phyloP scores from a whole-genome alignment of 176 grass and related monocot genomes.

The Canna indica region DNA sequence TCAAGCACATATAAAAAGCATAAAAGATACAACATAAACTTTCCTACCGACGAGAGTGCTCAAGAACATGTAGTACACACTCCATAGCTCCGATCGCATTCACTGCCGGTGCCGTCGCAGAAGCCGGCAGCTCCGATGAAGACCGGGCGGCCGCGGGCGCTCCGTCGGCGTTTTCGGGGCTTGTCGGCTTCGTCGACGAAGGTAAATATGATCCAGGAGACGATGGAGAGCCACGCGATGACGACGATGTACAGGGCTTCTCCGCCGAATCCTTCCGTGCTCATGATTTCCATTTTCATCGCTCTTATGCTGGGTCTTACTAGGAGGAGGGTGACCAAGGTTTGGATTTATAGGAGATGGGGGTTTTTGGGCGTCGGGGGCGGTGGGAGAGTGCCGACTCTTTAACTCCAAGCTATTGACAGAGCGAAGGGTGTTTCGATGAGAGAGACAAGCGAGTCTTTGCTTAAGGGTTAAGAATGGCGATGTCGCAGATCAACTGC shows the following conservation, averaged over 20 bases:
- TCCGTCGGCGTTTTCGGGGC: slow-evolving; percentile 1
- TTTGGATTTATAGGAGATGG: no score
- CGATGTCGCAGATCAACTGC: no score
- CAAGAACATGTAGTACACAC: slow-evolving; percentile 32
- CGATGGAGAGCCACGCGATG: slow-evolving; percentile 66
- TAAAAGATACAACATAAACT: neutral
- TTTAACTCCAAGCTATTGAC: no score
- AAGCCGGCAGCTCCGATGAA: slow-evolving; percentile 23
- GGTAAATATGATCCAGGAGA: slow-evolving; percentile 81
- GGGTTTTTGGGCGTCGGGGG: no score
- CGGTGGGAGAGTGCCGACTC: no score
- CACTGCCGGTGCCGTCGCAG: slow-evolving; percentile 51
- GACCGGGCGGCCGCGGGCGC: slow-evolving; percentile 1
- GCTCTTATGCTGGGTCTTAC: no score
- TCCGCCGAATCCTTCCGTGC: slow-evolving; percentile 25
- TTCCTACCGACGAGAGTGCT: neutral
- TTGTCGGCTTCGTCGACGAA: slow-evolving; percentile 26
- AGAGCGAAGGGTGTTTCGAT: no score
- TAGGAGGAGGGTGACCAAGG: no score
- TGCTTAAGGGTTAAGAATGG: no score
- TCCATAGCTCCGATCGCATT: slow-evolving; percentile 37
- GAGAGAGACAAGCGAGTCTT: no score
- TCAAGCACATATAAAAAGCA: neutral
- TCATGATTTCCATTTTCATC: neutral
- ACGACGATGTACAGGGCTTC: slow-evolving; percentile 73